A percentile compares a stretch with the other conserved stretches of the same genome.
Conservation (phyloP, 768 basidiomycete species). For the Suillus cothurnatus region DNA sequence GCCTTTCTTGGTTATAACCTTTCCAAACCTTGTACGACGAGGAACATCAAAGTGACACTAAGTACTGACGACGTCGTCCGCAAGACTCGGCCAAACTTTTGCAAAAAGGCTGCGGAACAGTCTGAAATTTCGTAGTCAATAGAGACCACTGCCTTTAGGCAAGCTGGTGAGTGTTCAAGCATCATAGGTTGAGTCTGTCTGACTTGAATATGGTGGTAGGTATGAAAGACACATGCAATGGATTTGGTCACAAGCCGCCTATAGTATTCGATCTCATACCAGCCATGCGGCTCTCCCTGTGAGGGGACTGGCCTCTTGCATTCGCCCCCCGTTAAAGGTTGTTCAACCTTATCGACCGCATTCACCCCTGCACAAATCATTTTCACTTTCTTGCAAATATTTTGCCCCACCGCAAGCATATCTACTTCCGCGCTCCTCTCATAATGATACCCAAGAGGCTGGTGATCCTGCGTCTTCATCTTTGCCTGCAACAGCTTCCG, state of each 20-base stretch:
- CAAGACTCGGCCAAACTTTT: not conserved
- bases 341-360: not conserved
- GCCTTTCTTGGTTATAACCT: not conserved
- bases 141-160: conserved; percentile 12
- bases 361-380: conserved; percentile 11
- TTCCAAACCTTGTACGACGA: not conserved
- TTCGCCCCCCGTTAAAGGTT: not conserved
- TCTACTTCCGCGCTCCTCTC: conserved; percentile 5
- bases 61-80: not conserved
- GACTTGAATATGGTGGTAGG: conserved; percentile 31
- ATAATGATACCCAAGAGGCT: conserved; percentile 2
- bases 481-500: not conserved
- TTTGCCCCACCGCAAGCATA: conserved; percentile 11
- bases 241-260: conserved; percentile 57
- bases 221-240: conserved; percentile 77
- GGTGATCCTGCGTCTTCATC: not conserved
- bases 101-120: not conserved
- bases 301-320: not conserved
- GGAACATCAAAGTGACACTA: not conserved
- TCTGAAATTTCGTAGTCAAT: not conserved
- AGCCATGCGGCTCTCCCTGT: not conserved
- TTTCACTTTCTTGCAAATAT: conserved; percentile 11
- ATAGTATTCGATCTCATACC: conserved; percentile 34
- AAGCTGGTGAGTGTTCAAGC: conserved; percentile 23
- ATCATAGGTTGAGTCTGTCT: not conserved